Base-by-base conservation (phyloP, 2,329 filamentous ascomycete species). In the Alternaria metachromatica region DNA sequence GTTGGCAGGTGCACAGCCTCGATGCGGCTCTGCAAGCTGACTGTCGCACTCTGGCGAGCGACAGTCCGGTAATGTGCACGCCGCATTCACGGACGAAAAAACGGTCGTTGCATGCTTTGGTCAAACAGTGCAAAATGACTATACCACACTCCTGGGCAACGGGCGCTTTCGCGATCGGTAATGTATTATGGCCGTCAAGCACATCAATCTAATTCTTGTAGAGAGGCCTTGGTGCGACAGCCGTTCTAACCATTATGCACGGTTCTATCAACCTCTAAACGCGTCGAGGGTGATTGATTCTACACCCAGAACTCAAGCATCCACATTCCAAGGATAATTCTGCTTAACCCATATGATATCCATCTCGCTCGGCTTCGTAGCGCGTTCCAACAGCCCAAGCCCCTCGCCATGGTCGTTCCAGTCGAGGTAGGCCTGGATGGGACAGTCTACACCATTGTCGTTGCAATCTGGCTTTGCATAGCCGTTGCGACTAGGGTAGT, bases 401-500 rank as follows among this genome's bases (percentile, higher is more conserved):
- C 53, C 41, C 33, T 44, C 11, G 3, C 41, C 53, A 30, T 55
- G 41, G 9, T 55, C 13, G 2, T 55, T 55, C 25, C 18, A 45
- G 5, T 55, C 25, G 7, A 55, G 9, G 15, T 26, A 55, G 2
- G 10, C 33, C 37, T 55, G 23, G 1, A 55, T 7, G 6, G 37
- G 33, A 28, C 53, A 55, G 37, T 55, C 23, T 5, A 44, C 33
- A 6, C 53, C n/a, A 20, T 26, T 21, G 3, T 55, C 41, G 7
- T 55, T 55, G 25, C 25, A 55, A n/a, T 15, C 41, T 45, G 33
- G n/a, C 53, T 55, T 55, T 25, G 53, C 41, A 26, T 55, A 55
- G 15, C 53, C 53, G 25, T 25, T 55, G 11, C 26, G 12, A 6
- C 41, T 55, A 7, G 53, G 23, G 5, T 55, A 55, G 18, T 46